Evolutionary conservation across 1,284 basidiomycete species (phyloP), one percentile per base, ranked within the genome.

Genomic region (Hemileia vastatrix): DNA sequence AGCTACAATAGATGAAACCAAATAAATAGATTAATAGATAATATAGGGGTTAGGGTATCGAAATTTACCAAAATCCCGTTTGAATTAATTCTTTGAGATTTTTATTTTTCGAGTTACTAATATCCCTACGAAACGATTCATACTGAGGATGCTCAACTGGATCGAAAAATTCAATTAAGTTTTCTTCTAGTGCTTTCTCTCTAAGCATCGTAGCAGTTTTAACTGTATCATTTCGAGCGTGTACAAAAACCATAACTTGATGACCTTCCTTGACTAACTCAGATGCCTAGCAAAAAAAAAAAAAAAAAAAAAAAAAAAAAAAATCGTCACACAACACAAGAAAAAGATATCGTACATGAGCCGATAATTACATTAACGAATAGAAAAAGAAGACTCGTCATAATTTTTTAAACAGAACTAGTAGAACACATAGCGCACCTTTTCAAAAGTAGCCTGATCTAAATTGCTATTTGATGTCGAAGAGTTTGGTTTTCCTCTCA

Each of bases 191-290:
- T 0, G 91, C 86, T 66, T 86, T 82, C 67, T 98, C 95, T 63
- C 85, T 85, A 13, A 99, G 80, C n/a, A 82, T 83, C 71, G 86
- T 79, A 0, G 93, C 92, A 0, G 90, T 85, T 75, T 95, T 96
- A 65, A 99, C 95, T 0, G 95, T 99, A 73, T 98, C 95, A 77
- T 96, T 98, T 27, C 95, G 84, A 15, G 95, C 91, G 76, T 99
- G 95, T 8, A 99, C 95, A 72, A 99, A 99, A 0, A 99, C 91
- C 94, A 99, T 98, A 63, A 97, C 92, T 77, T 98, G 95, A 77
- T 99, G 95, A 0, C 91, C 93, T 70, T 86, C 83, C 54, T 79
- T 81, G 13, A 95, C 87, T 6, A 95, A 80, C 50, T 88, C 86
- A 0, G 85, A 82, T 72, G 95, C 88, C 70, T 95, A 90, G 31